A percentile compares a stretch with the other conserved stretches of the same genome.
Evolutionary conservation across 2,329 filamentous ascomycete species (phyloP).

Genomic region (Arachnopeziza araneosa): DNA sequence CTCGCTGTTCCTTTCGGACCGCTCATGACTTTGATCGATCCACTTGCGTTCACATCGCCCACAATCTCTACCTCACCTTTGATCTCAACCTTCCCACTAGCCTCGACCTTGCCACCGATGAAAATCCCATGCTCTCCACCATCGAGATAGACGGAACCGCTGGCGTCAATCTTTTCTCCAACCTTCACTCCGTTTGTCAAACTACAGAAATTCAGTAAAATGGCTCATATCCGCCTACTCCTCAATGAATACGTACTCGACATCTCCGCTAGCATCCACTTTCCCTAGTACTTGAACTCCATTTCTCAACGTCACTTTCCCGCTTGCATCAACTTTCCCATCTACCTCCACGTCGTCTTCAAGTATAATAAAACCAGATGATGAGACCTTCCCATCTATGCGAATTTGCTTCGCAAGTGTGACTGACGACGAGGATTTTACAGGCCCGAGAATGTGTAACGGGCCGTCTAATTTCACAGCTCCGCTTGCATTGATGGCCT

Average conservation of each 20-base stretch:
- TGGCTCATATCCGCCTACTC: background rate
- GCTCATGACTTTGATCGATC: conserved; percentile 12
- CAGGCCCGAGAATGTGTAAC: conserved; percentile 16
- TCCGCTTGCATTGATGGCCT: conserved; percentile 10
- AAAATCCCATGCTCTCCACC: conserved; percentile 9
- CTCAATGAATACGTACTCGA: conserved; percentile 2
- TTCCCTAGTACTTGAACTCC: conserved; percentile 13
- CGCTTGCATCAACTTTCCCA: conserved; percentile 12
- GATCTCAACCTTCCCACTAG: conserved; percentile 11
- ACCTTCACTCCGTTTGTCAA: conserved; percentile 7
- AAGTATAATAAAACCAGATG: conserved; percentile 5
- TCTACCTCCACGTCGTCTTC: conserved; percentile 10
- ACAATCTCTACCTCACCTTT: conserved; percentile 11
- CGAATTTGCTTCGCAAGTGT: conserved; percentile 13
- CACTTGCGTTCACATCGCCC: conserved; percentile 13
- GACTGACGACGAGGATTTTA: conserved; percentile 11
- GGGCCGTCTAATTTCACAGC: conserved; percentile 16
- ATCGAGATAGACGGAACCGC: conserved; percentile 10
- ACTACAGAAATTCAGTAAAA: background rate
- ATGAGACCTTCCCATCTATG: conserved; percentile 17
- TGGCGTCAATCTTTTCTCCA: conserved; percentile 10
- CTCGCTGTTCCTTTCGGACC: conserved; percentile 4
- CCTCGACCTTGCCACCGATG: conserved; percentile 10
- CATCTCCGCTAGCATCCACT: conserved; percentile 12
- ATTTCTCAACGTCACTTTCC: conserved; percentile 9